These are phyloP conservation scores for Lagerstroemia speciosa DNA, from an alignment of 345 rosid species.

Conservation along the genomic window DNA sequence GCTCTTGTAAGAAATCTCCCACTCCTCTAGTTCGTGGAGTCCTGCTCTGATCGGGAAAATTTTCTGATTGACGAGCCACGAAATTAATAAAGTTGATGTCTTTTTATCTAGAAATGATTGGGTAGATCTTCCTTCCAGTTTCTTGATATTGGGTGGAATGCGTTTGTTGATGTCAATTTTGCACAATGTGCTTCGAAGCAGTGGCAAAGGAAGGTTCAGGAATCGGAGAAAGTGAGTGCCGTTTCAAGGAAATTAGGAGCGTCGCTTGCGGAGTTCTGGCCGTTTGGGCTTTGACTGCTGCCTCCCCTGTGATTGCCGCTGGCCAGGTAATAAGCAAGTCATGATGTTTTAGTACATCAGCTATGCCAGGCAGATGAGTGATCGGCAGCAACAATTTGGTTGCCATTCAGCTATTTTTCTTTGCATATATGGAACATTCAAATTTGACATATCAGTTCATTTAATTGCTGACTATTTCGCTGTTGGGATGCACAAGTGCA, in stretches of 20 bases:
- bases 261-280: conserved; percentile 68
- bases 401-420: background rate
- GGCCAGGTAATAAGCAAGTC: conserved; percentile 35
- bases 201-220: conserved; percentile 23
- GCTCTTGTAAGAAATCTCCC: conserved; percentile 34
- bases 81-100: background rate
- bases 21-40: background rate
- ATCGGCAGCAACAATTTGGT: background rate
- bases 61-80: background rate
- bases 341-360: background rate
- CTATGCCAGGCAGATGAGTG: background rate
- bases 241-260: conserved; percentile 40
- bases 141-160: background rate
- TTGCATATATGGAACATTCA: background rate
- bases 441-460: background rate
- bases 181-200: conserved; percentile 15
- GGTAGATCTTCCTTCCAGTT: background rate
- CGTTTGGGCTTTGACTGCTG: conserved; percentile 52
- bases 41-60: background rate
- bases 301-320: conserved; percentile 79
- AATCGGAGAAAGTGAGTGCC: conserved; percentile 22
- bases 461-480: background rate
- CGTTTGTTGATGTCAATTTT: background rate
- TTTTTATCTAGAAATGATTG: background rate
- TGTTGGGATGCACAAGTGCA: background rate